A percentile compares a stretch with the other conserved stretches of the same genome.
These are phyloP conservation scores for Suhomyces xylopsoci DNA, from an alignment of 805 yeast species.

Conservation along the genomic window DNA sequence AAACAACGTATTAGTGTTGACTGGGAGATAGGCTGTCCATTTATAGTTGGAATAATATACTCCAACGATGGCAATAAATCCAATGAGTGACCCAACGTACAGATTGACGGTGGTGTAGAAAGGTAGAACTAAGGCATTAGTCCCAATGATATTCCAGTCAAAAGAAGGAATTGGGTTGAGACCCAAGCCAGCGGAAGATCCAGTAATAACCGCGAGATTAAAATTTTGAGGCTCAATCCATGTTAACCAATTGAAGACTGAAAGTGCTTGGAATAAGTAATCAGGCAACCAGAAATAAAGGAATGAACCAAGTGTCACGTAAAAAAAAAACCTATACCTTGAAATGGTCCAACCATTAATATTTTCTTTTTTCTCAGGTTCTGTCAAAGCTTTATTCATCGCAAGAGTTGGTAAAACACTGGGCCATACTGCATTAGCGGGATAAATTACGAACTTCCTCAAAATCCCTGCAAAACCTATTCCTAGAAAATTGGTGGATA, in stretches of 20 bases:
- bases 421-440: slow-evolving; percentile 15
- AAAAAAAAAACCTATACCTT: slow-evolving; percentile 29
- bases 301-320: slow-evolving; percentile 27
- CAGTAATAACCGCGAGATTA: slow-evolving; percentile 48
- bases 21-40: slow-evolving; percentile 18
- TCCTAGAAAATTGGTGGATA: slow-evolving; percentile 15
- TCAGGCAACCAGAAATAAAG: slow-evolving; percentile 46
- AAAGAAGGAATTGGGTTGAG: slow-evolving; percentile 53
- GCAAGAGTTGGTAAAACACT: slow-evolving; percentile 42
- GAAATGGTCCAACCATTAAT: slow-evolving; percentile 24
- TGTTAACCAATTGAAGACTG: slow-evolving; percentile 52
- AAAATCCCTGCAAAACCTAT: slow-evolving; percentile 16
- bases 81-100: slow-evolving; percentile 14
- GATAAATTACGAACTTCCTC: slow-evolving; percentile 17
- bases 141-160: slow-evolving; percentile 47
- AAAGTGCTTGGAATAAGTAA: slow-evolving; percentile 40
- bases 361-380: slow-evolving; percentile 21
- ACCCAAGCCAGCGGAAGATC: slow-evolving; percentile 46
- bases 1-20: slow-evolving; percentile 16
- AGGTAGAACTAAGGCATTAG: slow-evolving; percentile 40
- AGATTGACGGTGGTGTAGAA: slow-evolving; percentile 27
- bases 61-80: slow-evolving; percentile 14
- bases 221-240: slow-evolving; percentile 57
- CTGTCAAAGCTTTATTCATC: slow-evolving; percentile 46
- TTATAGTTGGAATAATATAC: slow-evolving; percentile 18